Percentiles rank a stretch among this genome's conserved stretches.
phyloP scores from a whole-genome alignment of 495 filamentous ascomycete genomes.

The Annulohypoxylon bovei region DNA sequence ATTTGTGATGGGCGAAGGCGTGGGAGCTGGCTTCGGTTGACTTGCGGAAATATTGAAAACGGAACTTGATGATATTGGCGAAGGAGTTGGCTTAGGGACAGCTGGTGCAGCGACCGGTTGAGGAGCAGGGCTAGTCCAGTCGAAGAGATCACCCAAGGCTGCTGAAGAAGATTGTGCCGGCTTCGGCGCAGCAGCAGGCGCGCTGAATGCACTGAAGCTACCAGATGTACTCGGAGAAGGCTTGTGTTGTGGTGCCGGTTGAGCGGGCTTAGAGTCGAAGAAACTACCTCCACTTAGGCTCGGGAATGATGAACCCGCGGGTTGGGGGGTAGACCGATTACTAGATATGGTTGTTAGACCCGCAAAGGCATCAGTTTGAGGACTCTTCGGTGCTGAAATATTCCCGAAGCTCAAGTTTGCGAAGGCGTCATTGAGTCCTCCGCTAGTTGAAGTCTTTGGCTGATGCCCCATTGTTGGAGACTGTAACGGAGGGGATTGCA shows the following conservation, averaged over 20 bases:
- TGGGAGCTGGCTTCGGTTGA: slow-evolving; percentile 55
- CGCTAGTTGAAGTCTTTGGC: slow-evolving; percentile 62
- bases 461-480: slow-evolving; percentile 56
- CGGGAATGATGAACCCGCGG: slow-evolving; percentile 64
- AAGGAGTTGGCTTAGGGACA: slow-evolving; percentile 50
- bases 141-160: slow-evolving; percentile 79
- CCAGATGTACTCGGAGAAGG: slow-evolving; percentile 57
- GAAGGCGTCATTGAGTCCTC: slow-evolving; percentile 88
- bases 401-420: slow-evolving; percentile 76
- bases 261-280: slow-evolving; percentile 76
- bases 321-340: slow-evolving; percentile 61
- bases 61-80: slow-evolving; percentile 60
- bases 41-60: slow-evolving; percentile 81
- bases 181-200: slow-evolving; percentile 60
- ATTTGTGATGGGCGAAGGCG: slow-evolving; percentile 42
- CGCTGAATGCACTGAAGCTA: slow-evolving; percentile 64
- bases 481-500: slow-evolving; percentile 65
- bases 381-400: slow-evolving; percentile 63
- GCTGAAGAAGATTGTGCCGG: slow-evolving; percentile 58
- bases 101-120: slow-evolving; percentile 57
- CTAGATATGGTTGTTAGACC: slow-evolving; percentile 71
- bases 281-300: slow-evolving; percentile 75
- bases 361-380: slow-evolving; percentile 75
- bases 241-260: slow-evolving; percentile 58
- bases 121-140: slow-evolving; percentile 71